phyloP scores from a whole-genome alignment of 2,329 filamentous ascomycete genomes.

The Fusarium succisae region DNA sequence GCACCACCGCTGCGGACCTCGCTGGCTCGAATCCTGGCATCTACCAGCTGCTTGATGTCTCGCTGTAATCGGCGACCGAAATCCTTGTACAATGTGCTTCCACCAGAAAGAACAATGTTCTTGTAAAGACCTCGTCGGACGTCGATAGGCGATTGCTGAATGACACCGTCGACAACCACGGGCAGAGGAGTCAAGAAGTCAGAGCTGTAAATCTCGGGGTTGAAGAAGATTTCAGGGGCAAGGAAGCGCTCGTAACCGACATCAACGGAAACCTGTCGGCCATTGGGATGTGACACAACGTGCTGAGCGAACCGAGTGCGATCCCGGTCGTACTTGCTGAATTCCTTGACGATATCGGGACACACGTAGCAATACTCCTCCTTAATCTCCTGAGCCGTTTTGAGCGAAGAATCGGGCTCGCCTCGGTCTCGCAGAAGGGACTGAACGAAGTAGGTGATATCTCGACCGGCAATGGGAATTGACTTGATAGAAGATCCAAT shows the following conservation, averaged over 20 bases:
- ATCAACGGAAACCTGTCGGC: conserved; percentile 85
- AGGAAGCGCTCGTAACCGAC: conserved; percentile 98
- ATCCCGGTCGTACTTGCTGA: conserved; percentile 91
- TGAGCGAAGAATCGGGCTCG: conserved; percentile 94
- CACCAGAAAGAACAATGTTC: conserved; percentile 98
- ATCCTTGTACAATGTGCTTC: conserved; percentile 97
- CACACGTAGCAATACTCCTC: conserved; percentile 99
- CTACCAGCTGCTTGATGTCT: conserved; percentile 95
- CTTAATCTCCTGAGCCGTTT: conserved; percentile 98
- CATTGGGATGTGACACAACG: conserved; percentile 84
- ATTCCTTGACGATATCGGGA: conserved; percentile 99
- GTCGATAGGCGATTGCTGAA: conserved; percentile 97
- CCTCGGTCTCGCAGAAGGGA: conserved; percentile 94
- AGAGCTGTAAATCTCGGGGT: conserved; percentile 98
- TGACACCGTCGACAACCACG: conserved; percentile 93
- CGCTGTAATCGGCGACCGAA: conserved; percentile 95
- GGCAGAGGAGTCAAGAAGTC: conserved; percentile 97
- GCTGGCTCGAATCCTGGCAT: conserved; percentile 90
- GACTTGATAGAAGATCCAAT: conserved; percentile 99
- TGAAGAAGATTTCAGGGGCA: conserved; percentile 99
- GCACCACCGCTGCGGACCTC: conserved; percentile 92
- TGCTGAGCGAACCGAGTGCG: conserved; percentile 92
- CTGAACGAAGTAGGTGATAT: conserved; percentile 99
- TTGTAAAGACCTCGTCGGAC: conserved; percentile 98
- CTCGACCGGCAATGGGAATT: conserved; percentile 95